Conservation (phyloP, 495 filamentous ascomycete species). For the Penicillium lividum region DNA sequence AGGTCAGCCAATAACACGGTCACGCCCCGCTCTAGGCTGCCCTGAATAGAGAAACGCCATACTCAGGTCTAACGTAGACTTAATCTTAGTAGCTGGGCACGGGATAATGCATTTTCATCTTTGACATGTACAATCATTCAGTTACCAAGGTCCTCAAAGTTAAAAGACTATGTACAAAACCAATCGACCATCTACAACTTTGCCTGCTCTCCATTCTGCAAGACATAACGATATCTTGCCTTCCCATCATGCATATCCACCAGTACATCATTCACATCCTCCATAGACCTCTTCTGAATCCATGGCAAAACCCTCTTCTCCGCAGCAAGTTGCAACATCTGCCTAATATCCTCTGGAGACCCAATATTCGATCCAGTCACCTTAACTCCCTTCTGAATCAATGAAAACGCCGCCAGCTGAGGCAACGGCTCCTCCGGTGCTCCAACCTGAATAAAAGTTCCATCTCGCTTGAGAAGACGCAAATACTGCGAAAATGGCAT, state of each 20-base stretch:
- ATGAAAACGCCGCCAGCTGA: constrained; percentile 59
- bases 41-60: too few species aligned
- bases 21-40: too few species aligned
- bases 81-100: too few species aligned
- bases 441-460: constrained; percentile 81
- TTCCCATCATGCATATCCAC: constrained; percentile 68
- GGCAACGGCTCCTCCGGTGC: constrained; percentile 66
- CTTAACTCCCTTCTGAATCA: constrained; percentile 72
- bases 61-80: too few species aligned
- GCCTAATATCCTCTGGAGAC: constrained; percentile 67
- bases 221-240: constrained; percentile 73
- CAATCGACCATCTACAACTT: constrained; percentile 25
- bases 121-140: neutral
- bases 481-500: constrained; percentile 79
- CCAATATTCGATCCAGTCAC: constrained; percentile 77
- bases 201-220: constrained; percentile 58
- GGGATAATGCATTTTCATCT: too few species aligned
- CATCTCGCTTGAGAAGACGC: constrained; percentile 63
- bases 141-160: constrained; percentile 4
- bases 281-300: constrained; percentile 70
- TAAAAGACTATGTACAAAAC: neutral
- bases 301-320: constrained; percentile 74
- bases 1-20: too few species aligned
- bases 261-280: constrained; percentile 69
- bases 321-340: constrained; percentile 78